Base-by-base conservation (phyloP, 768 basidiomycete genomes). In the Coprinopsis sp. region DNA sequence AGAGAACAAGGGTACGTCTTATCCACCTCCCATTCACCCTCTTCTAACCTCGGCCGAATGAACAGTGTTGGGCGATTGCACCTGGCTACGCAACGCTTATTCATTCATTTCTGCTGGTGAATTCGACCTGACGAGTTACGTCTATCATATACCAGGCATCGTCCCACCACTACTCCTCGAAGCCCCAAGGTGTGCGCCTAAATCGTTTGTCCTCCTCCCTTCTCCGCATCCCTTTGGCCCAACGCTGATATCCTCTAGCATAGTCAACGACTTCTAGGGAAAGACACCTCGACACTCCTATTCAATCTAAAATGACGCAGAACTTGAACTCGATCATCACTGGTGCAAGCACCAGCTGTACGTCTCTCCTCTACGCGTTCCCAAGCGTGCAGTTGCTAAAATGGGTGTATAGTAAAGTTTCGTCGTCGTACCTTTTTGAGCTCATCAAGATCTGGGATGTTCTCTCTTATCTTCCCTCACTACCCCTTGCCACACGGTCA, bases 151-250 rank as follows among this genome's bases (percentile, higher is more conserved):
- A 43, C 21, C 43, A 88, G 86, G 95, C 55, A 82, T 99, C 49
- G 84, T 93, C n/a, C 92, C 96, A 8, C 96, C 96, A 14, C 67
- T 99, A 8, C 78, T 98, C 58, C 71, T 99, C 36, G 96, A 99
- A 67, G 96, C 96, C 12, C 96, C 96, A 2, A 99, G 98, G 71
- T 84, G 96, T 67, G 96, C 96, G 13, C 89, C 93, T 38, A 99
- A 98, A 77, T 90, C 89, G 87, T 87, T 53, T 51, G 81, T 70
- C 33, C 19, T 45, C 19, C 40, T n/a, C n/a, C n/a, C n/a, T n/a
- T n/a, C n/a, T n/a, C n/a, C n/a, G n/a, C n/a, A n/a, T n/a, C n/a
- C n/a, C n/a, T n/a, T n/a, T n/a, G n/a, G n/a, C n/a, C n/a, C 28
- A 6, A 21, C 16, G 34, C 22, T 29, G 6, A 46, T 33, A 37